Evolutionary conservation across 2,329 filamentous ascomycete species (phyloP), one percentile per base, ranked within the genome.

Genomic region (Rutstroemia sp.): DNA sequence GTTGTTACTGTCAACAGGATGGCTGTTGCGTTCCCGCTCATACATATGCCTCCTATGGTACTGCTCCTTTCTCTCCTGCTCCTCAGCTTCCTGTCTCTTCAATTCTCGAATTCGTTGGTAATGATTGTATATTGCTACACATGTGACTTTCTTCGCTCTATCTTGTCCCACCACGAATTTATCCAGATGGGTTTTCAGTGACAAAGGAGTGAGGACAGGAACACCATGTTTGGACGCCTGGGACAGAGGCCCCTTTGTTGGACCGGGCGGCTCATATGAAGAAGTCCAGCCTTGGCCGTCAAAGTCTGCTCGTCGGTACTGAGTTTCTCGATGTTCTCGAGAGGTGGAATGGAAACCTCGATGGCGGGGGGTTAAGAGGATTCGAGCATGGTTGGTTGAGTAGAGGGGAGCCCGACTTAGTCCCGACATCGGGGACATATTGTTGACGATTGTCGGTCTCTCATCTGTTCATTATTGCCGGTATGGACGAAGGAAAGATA

Each of bases 111-210:
- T 81, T 48, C 89, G 83, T 72, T 96, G 90, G 69, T 97, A 96
- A 70, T 99, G 94, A 68, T 97, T 96, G 75, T 95, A 96, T 27
- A 99, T 88, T 6, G 92, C 91, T 3, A 92, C 87, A 61, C 90
- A 94, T 61, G 97, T 84, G 14, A 92, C 89, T 72, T 95, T 95
- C 78, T 99, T 94, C 16, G 94, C 91, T 58, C 90, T 84, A 63
- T 96, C 90, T 72, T 99, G 94, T 42, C 92, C 94, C 4, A 99
- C 92, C 1, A 99, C 92, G 70, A 95, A 99, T 68, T 94, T 88
- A 70, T 99, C 94, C 34, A 97, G 83, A 66, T 94, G 88, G 67
- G 89, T 84, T 76, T 97, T 96, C 65, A 99, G 78, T 64, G 83
- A 78, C 57, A 80, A 76, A 2, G 83, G 83, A 54, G 86, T 86